Percentiles rank a stretch among this genome's conserved stretches.
These are phyloP conservation scores for Pseudonectria foliicola DNA, from an alignment of 2,329 filamentous ascomycete genomes.

Conservation along the genomic window DNA sequence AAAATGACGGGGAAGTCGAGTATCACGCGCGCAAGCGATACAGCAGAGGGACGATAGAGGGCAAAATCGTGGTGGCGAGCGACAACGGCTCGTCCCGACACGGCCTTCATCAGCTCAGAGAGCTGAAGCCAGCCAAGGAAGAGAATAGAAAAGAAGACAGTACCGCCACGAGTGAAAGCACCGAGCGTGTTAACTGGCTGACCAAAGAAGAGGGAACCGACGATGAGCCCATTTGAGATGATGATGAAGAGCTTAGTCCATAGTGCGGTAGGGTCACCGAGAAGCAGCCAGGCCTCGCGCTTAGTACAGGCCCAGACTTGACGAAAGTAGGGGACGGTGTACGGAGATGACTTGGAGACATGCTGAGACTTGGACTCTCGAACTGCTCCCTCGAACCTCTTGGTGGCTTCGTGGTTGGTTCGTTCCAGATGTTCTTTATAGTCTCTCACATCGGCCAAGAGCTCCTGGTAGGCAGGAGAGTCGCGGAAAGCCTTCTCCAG, in stretches of 20 bases:
- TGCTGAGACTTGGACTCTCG: slow-evolving; percentile 63
- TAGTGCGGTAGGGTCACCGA: slow-evolving; percentile 66
- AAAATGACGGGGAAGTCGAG: slow-evolving; percentile 55
- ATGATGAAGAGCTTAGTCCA: slow-evolving; percentile 78
- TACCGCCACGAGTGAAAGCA: slow-evolving; percentile 49
- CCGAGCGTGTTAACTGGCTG: slow-evolving; percentile 50
- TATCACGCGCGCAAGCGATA: slow-evolving; percentile 47
- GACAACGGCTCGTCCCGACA: slow-evolving; percentile 59
- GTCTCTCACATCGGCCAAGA: slow-evolving; percentile 51
- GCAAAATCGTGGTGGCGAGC: slow-evolving; percentile 40
- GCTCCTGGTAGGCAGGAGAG: slow-evolving; percentile 51
- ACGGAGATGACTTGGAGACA: slow-evolving; percentile 60
- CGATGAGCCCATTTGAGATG: slow-evolving; percentile 64
- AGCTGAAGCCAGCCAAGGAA: slow-evolving; percentile 62
- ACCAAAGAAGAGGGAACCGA: slow-evolving; percentile 73
- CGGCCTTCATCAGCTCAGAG: slow-evolving; percentile 69
- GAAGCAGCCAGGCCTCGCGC: slow-evolving; percentile 71
- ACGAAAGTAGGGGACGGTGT: slow-evolving; percentile 66
- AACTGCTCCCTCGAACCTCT: slow-evolving; percentile 60
- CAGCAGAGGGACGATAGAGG: slow-evolving; percentile 46
- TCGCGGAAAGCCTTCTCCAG: slow-evolving; percentile 58
- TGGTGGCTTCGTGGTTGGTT: slow-evolving; percentile 48
- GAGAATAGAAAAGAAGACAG: slow-evolving; percentile 42
- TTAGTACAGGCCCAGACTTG: slow-evolving; percentile 64
- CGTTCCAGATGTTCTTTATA: slow-evolving; percentile 36